Percentiles rank a stretch among this genome's conserved stretches.
Conservation (phyloP, 305 asterid species). For the Stenogyne calaminthoides region DNA sequence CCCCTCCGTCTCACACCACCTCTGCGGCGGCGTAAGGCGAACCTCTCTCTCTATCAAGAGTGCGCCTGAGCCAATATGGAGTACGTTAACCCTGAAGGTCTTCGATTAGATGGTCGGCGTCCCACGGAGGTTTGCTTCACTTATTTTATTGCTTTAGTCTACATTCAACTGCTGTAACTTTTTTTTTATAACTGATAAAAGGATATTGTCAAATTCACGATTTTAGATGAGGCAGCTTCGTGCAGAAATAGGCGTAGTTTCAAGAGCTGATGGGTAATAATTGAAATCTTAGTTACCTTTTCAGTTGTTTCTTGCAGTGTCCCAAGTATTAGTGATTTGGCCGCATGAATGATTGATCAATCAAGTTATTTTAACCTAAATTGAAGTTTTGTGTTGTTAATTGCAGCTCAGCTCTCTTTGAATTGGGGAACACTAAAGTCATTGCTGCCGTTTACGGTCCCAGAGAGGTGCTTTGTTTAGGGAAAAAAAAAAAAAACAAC, state of each 20-base stretch:
- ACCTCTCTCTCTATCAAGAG: background rate
- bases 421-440: conserved; percentile 98
- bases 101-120: conserved; percentile 95
- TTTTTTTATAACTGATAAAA: background rate
- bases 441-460: conserved; percentile 99
- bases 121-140: conserved; percentile 68
- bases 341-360: background rate
- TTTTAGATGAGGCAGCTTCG: conserved; percentile 94
- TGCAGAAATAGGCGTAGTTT: conserved; percentile 82
- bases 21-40: background rate
- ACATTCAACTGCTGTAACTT: background rate
- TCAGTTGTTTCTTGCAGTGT: background rate
- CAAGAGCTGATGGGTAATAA: conserved; percentile 89
- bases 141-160: background rate
- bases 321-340: background rate
- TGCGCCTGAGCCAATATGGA: conserved; percentile 50
- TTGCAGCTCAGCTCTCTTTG: conserved; percentile 94
- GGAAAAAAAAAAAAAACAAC: too few species aligned
- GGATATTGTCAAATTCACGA: conserved; percentile 12
- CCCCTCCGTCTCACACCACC: background rate
- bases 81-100: conserved; percentile 96
- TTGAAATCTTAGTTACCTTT: background rate
- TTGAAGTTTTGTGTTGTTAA: conserved; percentile 16
- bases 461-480: conserved; percentile 62
- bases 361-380: background rate